phyloP scores from a whole-genome alignment of 2,329 filamentous ascomycete species.

The Fusarium fracticaudum region DNA sequence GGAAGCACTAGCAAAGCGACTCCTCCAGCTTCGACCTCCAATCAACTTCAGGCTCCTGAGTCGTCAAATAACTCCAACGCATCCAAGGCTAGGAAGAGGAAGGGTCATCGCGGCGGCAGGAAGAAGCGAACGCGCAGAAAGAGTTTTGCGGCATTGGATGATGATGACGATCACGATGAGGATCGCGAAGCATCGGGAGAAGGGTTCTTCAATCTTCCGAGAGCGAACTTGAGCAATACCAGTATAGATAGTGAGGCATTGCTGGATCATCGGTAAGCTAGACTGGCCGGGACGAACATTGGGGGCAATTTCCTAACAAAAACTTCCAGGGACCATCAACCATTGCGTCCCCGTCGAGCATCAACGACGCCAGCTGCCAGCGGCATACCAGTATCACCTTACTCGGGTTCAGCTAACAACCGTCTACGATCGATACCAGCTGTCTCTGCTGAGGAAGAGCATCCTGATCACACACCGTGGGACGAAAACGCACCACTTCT shows the following conservation, averaged over 20 bases:
- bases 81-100: constrained; percentile 65
- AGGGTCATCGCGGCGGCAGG: constrained; percentile 79
- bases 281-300: background rate
- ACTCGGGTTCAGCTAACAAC: constrained; percentile 43
- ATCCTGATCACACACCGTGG: constrained; percentile 53
- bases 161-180: constrained; percentile 62
- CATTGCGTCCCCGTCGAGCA: constrained; percentile 71
- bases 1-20: constrained; percentile 24
- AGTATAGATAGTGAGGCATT: constrained; percentile 91
- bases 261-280: constrained; percentile 80
- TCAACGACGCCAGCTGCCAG: constrained; percentile 56
- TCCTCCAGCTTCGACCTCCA: constrained; percentile 12
- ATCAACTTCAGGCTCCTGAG: constrained; percentile 21
- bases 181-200: constrained; percentile 47
- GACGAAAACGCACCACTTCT: constrained; percentile 67
- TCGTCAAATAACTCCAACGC: constrained; percentile 29
- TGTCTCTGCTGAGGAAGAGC: constrained; percentile 58
- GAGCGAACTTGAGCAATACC: constrained; percentile 76
- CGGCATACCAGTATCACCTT: constrained; percentile 46
- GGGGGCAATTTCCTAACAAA: background rate
- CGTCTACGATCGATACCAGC: constrained; percentile 50
- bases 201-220: constrained; percentile 60
- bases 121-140: constrained; percentile 80
- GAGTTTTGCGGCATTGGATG: constrained; percentile 77
- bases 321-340: constrained; percentile 62